phyloP scores from a whole-genome alignment of 2,329 filamentous ascomycete genomes.

The Xylariaceae sp. region DNA sequence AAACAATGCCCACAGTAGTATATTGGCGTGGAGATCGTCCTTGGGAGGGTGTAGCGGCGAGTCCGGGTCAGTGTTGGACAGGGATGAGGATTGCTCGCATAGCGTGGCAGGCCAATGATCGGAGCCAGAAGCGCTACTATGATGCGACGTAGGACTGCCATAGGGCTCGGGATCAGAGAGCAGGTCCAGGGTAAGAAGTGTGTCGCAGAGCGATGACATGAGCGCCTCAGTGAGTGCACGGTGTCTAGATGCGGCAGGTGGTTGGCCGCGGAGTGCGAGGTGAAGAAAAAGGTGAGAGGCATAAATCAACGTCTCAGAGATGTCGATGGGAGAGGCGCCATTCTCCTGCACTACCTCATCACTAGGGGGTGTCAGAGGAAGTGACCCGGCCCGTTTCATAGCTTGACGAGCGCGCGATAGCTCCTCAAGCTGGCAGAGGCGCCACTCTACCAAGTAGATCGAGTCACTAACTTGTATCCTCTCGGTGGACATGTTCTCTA shows the following conservation, averaged over 20 bases:
- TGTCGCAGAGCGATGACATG: conserved; percentile 22
- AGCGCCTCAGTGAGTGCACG: conserved; percentile 24
- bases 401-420: conserved; percentile 14
- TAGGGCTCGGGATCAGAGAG: conserved; percentile 15
- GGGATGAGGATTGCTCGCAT: no score
- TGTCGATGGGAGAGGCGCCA: conserved; percentile 15
- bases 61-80: no score
- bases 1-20: conserved; percentile 29
- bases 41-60: conserved; percentile 1
- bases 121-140: conserved; percentile 3
- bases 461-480: conserved; percentile 28
- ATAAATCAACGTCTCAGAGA: conserved; percentile 25
- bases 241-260: conserved; percentile 26
- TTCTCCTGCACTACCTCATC: conserved; percentile 4
- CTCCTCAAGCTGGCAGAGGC: conserved; percentile 26
- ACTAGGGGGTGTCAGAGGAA: conserved; percentile 9
- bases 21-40: conserved; percentile 24
- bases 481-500: conserved; percentile 23
- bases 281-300: conserved; percentile 28
- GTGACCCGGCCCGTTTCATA: conserved; percentile 11
- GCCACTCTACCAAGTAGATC: conserved; percentile 28
- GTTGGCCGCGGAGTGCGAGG: conserved; percentile 27
- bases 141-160: conserved; percentile 1
- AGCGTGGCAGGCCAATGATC: conserved; percentile 7
- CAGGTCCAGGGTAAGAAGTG: conserved; percentile 21